Evolutionary conservation across 345 rosid genomes (phyloP), one percentile per base, ranked within the genome.

Genomic region (Dipteronia sinensis): DNA sequence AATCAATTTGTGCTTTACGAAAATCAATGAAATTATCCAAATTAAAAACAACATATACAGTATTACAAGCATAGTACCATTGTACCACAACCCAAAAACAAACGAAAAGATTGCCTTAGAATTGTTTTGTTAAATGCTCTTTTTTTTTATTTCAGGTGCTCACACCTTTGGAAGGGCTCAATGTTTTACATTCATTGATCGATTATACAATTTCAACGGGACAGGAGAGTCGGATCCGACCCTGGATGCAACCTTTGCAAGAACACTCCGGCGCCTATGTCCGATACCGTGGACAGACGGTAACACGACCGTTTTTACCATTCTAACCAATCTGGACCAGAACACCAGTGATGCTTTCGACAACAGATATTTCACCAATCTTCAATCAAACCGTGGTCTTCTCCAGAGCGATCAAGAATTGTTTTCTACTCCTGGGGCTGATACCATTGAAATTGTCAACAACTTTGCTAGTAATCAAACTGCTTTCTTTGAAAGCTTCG

Each of bases 121-220:
- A 11, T 47, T 47, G 53, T 31, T 38, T 44, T 66, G 34, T 22
- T 10, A 17, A 42, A 42, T 11, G 27, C 20, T 29, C 1, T 0
- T 6, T 42, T 6, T 42, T 20, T 9, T 25, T 64, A 22, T 38
- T 19, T 38, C 72, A 92, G 94, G 96, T 46, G 94, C 86, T 3
- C 94, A 92, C 75, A 92, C 96, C 5, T 90, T 90, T 77, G 96
- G 96, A 7, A 77, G 96, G 65, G 90, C 77, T 19, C 80, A 70
- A 25, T 92, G 94, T 23, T 3, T 10, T 4, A 65, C 76, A 0
- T 87, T 92, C 80, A 19, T 1, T 1, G 23, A 29, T 0, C 79
- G 96, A 3, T 73, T 92, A 23, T 90, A 77, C 83, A 71, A 88
- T 75, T 92, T 88, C 80, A 90, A 5, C 47, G 46, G 53, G 19